Evolutionary conservation across 306 rosid species (phyloP), one percentile per base, ranked within the genome.

Genomic region (Pyrus bretschneideri): DNA sequence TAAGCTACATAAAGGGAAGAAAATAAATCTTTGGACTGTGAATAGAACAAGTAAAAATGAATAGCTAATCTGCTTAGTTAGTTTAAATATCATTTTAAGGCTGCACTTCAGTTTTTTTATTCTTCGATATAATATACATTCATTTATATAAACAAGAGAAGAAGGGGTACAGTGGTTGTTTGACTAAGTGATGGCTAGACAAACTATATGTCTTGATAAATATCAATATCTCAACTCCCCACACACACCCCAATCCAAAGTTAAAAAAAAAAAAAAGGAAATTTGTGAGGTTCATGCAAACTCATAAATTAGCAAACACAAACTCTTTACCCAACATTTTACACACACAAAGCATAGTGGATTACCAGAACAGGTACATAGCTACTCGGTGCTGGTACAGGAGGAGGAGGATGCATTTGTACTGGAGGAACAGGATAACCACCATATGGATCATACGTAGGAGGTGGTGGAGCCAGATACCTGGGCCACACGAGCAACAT

Each of bases 401-500:
- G 92, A 68, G 91, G 82, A 75, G 96, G 87, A 66, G 91, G 55
- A 33, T 93, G 91, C 91, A 96, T 92, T 38, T 91, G 97, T 38
- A 96, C 92, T 4, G 93, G 99, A 78, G 98, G 90, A 85, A 96
- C 96, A 23, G 93, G 80, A 87, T 92, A 96, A 76, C 94, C 93
- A 61, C 84, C 93, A 80, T 96, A 96, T 1, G 98, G 98, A 83
- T 92, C 97, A 67, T 91, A 96, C 1, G 97, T 91, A 77, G 97
- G 96, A 74, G 98, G 98, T 27, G 97, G 97, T 17, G 97, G 98
- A 68, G 97, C 92, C 99, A 96, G 93, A 75, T 86, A 96, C 78
- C 99, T 95, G 86, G 57, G 46, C 55, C 80, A 83, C 70, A 69
- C 31, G 71, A 86, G 17, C 79, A 86, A 67, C 60, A 69, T 14